These are phyloP conservation scores for Trichophaea hybrida DNA, from an alignment of 2,329 filamentous ascomycete genomes.

Conservation along the genomic window DNA sequence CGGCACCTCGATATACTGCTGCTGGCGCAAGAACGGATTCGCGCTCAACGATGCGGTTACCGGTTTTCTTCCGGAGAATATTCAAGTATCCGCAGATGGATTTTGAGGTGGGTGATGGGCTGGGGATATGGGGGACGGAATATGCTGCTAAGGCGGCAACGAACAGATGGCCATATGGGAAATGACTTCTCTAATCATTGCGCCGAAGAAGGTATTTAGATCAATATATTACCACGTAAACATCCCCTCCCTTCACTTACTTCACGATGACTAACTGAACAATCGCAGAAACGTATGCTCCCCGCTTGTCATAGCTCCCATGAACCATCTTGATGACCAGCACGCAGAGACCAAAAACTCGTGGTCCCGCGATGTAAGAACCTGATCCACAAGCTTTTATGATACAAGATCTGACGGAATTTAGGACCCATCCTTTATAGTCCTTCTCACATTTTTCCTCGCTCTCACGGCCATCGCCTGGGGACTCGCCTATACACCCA, in stretches of 20 bases:
- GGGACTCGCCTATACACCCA: constrained; percentile 43
- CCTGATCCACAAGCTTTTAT: background rate
- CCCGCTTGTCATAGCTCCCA: background rate
- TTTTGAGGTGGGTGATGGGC: constrained; percentile 35
- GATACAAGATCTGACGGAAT: background rate
- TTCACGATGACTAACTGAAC: background rate
- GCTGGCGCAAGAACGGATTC: constrained; percentile 12
- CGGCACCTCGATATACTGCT: constrained; percentile 7
- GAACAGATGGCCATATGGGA: constrained; percentile 54
- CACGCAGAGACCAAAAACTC: constrained; percentile 51
- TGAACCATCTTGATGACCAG: constrained; percentile 10
- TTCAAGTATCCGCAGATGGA: constrained; percentile 64
- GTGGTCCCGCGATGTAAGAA: constrained; percentile 43
- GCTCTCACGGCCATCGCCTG: constrained; percentile 41
- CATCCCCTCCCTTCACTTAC: background rate
- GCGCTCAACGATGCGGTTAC: constrained; percentile 17
- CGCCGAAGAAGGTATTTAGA: constrained; percentile 56
- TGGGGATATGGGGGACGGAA: background rate
- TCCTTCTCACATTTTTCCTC: constrained; percentile 53
- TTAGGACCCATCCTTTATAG: constrained; percentile 51
- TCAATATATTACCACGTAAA: constrained; percentile 55
- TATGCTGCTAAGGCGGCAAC: background rate
- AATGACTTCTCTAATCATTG: constrained; percentile 53
- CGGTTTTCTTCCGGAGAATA: constrained; percentile 31
- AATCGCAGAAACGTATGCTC: constrained; percentile 32